Evolutionary conservation across 176 grass and related monocot genomes (phyloP), one percentile per base, ranked within the genome.

Genomic region (Musa schizocarpa): DNA sequence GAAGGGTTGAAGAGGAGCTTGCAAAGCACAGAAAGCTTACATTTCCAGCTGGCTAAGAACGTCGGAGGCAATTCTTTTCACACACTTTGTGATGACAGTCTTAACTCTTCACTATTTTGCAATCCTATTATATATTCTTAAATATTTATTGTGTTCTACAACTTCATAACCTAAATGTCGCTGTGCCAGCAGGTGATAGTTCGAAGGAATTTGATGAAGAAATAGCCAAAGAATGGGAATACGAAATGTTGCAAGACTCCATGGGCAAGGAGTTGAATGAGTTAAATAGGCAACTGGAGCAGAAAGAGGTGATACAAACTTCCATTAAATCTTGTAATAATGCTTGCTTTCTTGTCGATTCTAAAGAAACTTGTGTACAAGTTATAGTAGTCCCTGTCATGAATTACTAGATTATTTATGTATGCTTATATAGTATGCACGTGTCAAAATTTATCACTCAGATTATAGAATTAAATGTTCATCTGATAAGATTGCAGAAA

Each of bases 1-100:
- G 96, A 95, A 92, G 96, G 96, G 48, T 81, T 99, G 55, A 99
- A 92, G 81, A 91, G 96, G 82, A 95, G 96, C 81, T 80, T 99
- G 81, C 84, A 90, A 81, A 95, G 81, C 81, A 89, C 86, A 21
- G 96, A 99, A 54, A 78, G 75, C 51, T 88, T 95, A 76, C 85
- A 95, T 85, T 63, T 86, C 77, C 83, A 85, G 65, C 92, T 99
- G 96, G 67, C 64, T 52, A 91, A 99, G 49, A 80, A 43, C 74
- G 68, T 72, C 83, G 76, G 89, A 43, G 96, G 91, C 89, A 84
- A 77, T 76, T 76, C 70, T 34, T 78, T 83, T 72, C 16, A 24
- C 43, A 22, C 12, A 77, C 16, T 74, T n/a, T 22, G 67, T 80
- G 71, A 19, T 14, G 59, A 43, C 34, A 63, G 72, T 25, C 9